Conservation (phyloP, 495 filamentous ascomycete species). For the Trichoderma parareesei region DNA sequence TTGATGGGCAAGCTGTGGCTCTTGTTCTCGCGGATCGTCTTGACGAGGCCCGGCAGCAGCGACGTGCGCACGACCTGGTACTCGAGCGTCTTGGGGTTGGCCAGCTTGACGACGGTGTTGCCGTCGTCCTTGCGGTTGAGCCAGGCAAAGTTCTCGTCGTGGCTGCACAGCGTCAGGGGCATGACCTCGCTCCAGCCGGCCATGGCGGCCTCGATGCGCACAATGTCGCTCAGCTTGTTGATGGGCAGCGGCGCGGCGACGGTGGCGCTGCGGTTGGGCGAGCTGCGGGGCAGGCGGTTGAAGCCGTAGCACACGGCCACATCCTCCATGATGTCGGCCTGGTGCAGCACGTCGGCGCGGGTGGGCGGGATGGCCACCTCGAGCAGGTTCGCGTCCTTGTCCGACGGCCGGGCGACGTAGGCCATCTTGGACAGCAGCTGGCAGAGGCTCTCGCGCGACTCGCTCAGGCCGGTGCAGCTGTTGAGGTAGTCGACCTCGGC, state of each 20-base stretch:
- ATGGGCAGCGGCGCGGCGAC: slow-evolving; percentile 81
- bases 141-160: slow-evolving; percentile 98
- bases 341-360: slow-evolving; percentile 88
- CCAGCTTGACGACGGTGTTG: slow-evolving; percentile 73
- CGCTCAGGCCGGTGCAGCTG: slow-evolving; percentile 72
- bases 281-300: slow-evolving; percentile 79
- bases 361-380: slow-evolving; percentile 79
- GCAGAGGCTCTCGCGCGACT: slow-evolving; percentile 64
- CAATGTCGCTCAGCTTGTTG: slow-evolving; percentile 91
- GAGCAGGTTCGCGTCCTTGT: slow-evolving; percentile 53
- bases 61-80: slow-evolving; percentile 95
- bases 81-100: slow-evolving; percentile 92
- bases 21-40: slow-evolving; percentile 94
- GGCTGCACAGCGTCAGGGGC: slow-evolving; percentile 93
- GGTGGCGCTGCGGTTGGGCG: slow-evolving; percentile 74
- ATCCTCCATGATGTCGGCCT: slow-evolving; percentile 98
- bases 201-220: slow-evolving; percentile 84
- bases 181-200: slow-evolving; percentile 94
- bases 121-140: slow-evolving; percentile 88
- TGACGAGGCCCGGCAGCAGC: slow-evolving; percentile 81
- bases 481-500: slow-evolving; percentile 91
- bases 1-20: slow-evolving; percentile 81
- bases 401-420: slow-evolving; percentile 64
- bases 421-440: slow-evolving; percentile 80
- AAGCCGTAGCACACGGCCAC: slow-evolving; percentile 92